phyloP scores from a whole-genome alignment of 306 rosid genomes.

The Comarum palustre region DNA sequence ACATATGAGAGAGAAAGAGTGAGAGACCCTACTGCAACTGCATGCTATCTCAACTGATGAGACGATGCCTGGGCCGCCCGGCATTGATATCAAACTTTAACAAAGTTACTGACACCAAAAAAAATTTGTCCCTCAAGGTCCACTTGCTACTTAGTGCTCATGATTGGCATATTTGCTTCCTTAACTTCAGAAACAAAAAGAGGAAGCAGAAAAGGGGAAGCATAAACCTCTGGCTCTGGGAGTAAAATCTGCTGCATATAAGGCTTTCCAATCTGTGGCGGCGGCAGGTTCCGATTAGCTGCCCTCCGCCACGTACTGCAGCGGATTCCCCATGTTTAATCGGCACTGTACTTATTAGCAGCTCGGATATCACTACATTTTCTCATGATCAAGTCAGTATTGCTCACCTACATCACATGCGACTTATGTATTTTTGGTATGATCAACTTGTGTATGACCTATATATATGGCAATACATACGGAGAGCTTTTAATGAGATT shows the following conservation, averaged over 20 bases:
- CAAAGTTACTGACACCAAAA: neutral
- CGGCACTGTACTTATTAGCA: neutral
- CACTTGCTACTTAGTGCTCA: neutral
- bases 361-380: neutral
- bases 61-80: neutral
- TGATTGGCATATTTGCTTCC: neutral
- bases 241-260: neutral
- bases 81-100: neutral
- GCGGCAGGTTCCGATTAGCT: neutral
- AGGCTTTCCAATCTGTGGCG: neutral
- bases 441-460: neutral
- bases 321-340: slow-evolving; percentile 2
- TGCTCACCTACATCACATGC: neutral
- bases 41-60: neutral
- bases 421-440: neutral
- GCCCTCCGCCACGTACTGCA: neutral
- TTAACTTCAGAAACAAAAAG: neutral
- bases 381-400: neutral
- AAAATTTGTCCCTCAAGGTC: neutral
- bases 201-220: neutral
- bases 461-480: no score
- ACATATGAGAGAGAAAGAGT: neutral
- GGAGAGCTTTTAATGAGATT: no score
- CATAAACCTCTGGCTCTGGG: neutral
- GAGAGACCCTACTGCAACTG: neutral